Conservation (phyloP, 306 rosid species). For the Rubus parviflorus region DNA sequence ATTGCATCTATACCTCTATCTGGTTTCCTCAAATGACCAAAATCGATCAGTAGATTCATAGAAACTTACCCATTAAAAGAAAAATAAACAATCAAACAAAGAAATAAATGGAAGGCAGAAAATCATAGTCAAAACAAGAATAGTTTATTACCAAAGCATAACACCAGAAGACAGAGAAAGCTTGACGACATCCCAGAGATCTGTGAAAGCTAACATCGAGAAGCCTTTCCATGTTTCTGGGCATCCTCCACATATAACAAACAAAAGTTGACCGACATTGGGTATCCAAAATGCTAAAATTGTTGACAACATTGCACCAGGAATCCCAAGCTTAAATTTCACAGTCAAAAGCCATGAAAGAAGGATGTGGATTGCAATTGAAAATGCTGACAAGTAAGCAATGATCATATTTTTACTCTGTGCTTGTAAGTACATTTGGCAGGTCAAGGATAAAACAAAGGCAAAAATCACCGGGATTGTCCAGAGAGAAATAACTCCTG, state of each 20-base stretch:
- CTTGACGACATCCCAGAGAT: slow-evolving; percentile 57
- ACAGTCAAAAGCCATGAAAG: slow-evolving; percentile 62
- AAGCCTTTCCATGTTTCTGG: slow-evolving; percentile 67
- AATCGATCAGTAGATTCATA: background rate
- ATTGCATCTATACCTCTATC: background rate
- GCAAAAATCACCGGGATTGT: slow-evolving; percentile 44
- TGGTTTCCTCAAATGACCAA: background rate
- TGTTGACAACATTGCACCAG: slow-evolving; percentile 55
- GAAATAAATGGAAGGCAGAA: background rate
- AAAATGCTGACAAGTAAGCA: slow-evolving; percentile 49
- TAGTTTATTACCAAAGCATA: slow-evolving; percentile 52
- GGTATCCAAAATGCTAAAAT: slow-evolving; percentile 54
- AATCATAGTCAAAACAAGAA: background rate
- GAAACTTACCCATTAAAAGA: background rate
- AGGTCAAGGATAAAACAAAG: slow-evolving; percentile 43
- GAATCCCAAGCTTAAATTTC: slow-evolving; percentile 47
- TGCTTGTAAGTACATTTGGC: slow-evolving; percentile 64
- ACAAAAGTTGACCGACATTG: slow-evolving; percentile 51
- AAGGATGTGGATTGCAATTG: slow-evolving; percentile 37
- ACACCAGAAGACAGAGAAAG: slow-evolving; percentile 65
- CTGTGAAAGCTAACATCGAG: slow-evolving; percentile 53
- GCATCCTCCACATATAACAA: slow-evolving; percentile 41
- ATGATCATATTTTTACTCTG: slow-evolving; percentile 61
- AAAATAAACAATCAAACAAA: background rate
- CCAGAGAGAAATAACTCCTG: slow-evolving; percentile 57